Evolutionary conservation across 306 rosid species (phyloP), one percentile per base, ranked within the genome.

Genomic region (Cicer pinnatifidum): DNA sequence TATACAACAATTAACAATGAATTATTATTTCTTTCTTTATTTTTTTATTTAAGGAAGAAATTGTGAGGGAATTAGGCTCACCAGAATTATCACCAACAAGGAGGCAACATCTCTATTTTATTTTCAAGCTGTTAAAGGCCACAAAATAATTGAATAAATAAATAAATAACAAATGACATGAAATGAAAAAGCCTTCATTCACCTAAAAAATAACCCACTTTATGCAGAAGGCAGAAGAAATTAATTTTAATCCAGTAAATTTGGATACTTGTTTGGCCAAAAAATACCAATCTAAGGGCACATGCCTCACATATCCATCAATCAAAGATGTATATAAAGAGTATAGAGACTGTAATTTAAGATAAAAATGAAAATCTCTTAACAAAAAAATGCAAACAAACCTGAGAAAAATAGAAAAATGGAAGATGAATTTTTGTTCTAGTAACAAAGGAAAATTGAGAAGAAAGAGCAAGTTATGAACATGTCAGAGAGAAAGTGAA

Each of bases 51-150:
- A 11, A 1, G 40, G 48, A 37, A 71, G 33, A 69, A 66, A 61
- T 67, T 56, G 60, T 33, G 59, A 8, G 59, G 62, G 76, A 81
- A 66, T 73, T 47, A 37, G 75, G 70, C 85, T 75, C 77, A 84
- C 82, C 83, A 51, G 76, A 53, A 67, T 3, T 16, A 75, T 78
- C 50, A 15, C 80, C 76, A 47, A 77, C 67, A 81, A 70, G 81
- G 79, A 75, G 48, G 71, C 46, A 78, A 62, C 85, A 71, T 78
- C 81, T 74, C 81, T 71, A 59, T 6, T 64, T 64, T 64, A 81
- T 45, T 65, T 64, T 75, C 81, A 81, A 67, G 57, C 77, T 65
- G 77, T 67, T 59, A 76, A 78, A 52, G 20, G 74, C 62, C 71
- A 70, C 67, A 68, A 74, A 41, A 16, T 39, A 67, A 68, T 48